Evolutionary conservation across 495 filamentous ascomycete species (phyloP), one percentile per base, ranked within the genome.

Genomic region (Penicillium maclennaniae): DNA sequence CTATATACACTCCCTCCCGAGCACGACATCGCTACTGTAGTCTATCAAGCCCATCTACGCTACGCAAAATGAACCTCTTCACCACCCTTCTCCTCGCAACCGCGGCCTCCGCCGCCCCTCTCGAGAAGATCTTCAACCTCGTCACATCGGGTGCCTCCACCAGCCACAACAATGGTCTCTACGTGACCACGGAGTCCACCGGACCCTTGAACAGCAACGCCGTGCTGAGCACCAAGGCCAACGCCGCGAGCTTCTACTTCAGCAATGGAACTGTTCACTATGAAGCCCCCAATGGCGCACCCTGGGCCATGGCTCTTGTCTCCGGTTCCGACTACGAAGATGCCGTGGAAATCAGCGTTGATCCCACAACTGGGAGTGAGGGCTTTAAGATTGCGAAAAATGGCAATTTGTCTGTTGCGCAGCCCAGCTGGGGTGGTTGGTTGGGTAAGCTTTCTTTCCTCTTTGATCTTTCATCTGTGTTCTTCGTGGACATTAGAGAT

Each of bases 341-440:
- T 17, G 23, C 46, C 17, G 60, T 62, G 21, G 51, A 56, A 23
- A 65, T 70, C 14, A 45, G 47, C 27, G 62, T 71, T 37, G 63
- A 69, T 4, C 57, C 54, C 0, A 62, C 53, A 1, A 40, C 63
- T 7, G 61, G 57, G 10, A 50, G 47, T 4, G 44, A 17, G 1
- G 69, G 65, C 2, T 74, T 70, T 50, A 54, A 49, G 23, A 45
- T 73, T 37, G 63, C 59, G 27, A 53, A 31, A 0, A 60, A 51
- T 23, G 66, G 65, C 6, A 10, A 61, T 27, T 45, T 68, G 54
- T 60, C 43, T 49, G 60, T 45, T 34, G 21, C 27, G 12, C 43
- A 43, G 19, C 47, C 42, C 25, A 49, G 54, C 7, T 76, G 70
- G 49, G 64, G 55, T 31, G 68, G 73, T 4, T 76, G 73, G 73